Percentiles rank a stretch among this genome's conserved stretches.
phyloP scores from a whole-genome alignment of 371 early-diverging fungal species.

The Zychaea mexicana region DNA sequence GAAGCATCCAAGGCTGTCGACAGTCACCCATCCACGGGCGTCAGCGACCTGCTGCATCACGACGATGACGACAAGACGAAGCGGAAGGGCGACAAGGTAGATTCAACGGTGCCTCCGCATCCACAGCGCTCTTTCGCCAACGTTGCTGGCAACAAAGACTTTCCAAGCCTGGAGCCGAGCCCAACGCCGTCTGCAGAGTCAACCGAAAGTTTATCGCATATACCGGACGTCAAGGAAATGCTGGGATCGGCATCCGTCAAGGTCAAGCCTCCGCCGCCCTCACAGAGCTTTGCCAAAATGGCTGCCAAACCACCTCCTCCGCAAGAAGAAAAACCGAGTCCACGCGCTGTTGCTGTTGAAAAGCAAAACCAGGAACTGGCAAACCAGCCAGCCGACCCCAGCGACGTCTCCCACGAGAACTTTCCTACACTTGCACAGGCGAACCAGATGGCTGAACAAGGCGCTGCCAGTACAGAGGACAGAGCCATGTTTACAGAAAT shows the following conservation, averaged over 20 bases:
- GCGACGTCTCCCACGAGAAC: conserved; percentile 28
- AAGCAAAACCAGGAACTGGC: conserved; percentile 10
- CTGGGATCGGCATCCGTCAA: conserved; percentile 34
- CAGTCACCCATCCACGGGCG: conserved; percentile 28
- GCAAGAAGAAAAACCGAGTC: conserved; percentile 13
- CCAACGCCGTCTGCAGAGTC: conserved; percentile 1
- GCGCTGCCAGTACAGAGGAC: conserved; percentile 21
- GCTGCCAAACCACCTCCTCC: conserved; percentile 28
- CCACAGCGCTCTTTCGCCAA: conserved; percentile 44
- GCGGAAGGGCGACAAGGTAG: conserved; percentile 2
- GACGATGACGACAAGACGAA: conserved; percentile 7
- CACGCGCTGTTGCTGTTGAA: conserved; percentile 15
- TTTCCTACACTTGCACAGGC: conserved; percentile 41
- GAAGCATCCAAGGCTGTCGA: conserved; percentile 9
- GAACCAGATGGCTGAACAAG: conserved; percentile 29
- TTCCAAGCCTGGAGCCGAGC: conserved; percentile 26
- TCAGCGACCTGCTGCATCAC: conserved; percentile 25
- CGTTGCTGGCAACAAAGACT: conserved; percentile 39
- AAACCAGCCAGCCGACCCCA: conserved; percentile 8
- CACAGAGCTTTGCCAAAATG: conserved; percentile 42
- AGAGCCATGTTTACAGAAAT: conserved; percentile 31
- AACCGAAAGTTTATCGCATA: conserved; percentile 22
- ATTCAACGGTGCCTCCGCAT: conserved; percentile 34
- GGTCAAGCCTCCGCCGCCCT: conserved; percentile 35
- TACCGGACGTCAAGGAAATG: conserved; percentile 52